Base-by-base conservation (phyloP, 2,329 filamentous ascomycete species). In the Fusarium pseudonygamai region DNA sequence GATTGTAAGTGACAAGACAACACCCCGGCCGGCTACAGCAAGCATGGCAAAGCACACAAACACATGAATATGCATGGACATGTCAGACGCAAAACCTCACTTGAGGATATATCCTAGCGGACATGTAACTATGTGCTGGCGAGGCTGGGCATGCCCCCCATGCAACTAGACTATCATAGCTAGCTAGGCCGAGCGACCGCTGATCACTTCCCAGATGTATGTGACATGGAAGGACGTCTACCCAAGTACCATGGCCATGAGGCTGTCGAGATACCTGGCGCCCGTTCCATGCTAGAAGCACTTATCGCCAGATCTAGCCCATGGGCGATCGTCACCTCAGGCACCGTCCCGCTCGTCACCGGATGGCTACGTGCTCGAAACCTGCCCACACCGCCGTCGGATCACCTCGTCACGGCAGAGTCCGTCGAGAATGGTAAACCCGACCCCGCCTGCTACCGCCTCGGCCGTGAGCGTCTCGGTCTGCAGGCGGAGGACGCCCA, bases 261-360 rank as follows among this genome's bases (percentile, higher is more conserved):
- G 81, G 96, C 94, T 43, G 87, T 91, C 67, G 95, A 97, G 82
- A 94, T 98, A 73, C 94, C 94, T 3, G 96, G 96, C 18, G 92
- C 93, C 12, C 90, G 95, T 69, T 80, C 85, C 36, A 87, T 97
- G 60, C 88, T 97, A 56, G 85, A 89, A 70, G 81, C 86, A 37
- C 87, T 98, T 46, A 92, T 93, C 71, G 81, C 86, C 42, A 84
- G 85, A 58, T 82, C 84, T 46, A 89, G 89, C 7, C 92, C 91
- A 62, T 98, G 96, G 96, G 93, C 94, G 57, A 97, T 98, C 76
- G 95, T 95, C 65, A 93, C 91, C 0, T 94, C 92, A 2, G 93
- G 93, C 46, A 93, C 92, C 6, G 80, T 84, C 59, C 90, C 85
- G 70, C 88, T 96, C 16, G 89, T 95, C 12, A 85, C 85, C 55